Evolutionary conservation across 352 stramenopile species (phyloP), one percentile per base, ranked within the genome.

Genomic region (Phytophthora niederhauseri): DNA sequence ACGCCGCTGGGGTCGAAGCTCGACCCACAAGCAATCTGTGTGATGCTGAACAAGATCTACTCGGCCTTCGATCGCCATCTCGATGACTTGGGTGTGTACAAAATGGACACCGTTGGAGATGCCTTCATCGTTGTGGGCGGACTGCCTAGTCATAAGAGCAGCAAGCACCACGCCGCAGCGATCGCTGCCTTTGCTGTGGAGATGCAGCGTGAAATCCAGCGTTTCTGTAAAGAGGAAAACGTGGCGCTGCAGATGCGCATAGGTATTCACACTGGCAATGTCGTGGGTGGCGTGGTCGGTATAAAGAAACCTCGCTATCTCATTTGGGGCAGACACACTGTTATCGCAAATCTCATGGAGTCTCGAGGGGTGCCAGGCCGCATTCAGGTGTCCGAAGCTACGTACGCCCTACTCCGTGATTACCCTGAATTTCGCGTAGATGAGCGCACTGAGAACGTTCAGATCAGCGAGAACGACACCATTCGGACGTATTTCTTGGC

Each of bases 231-330:
- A 1, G 72, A 89, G 20, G 70, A 76, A 24, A 82, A 91, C 15
- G 85, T 93, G 7, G 67, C 76, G n/a, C 62, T 96, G 26, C 84
- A 94, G 55, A 95, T 96, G 89, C 86, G 87, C 1, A 95, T 95
- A 57, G 87, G 89, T 2, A 86, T 96, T 57, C 89, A 96, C 68
- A 95, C 84, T 1, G 87, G 89, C 30, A 90, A 90, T 54, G 84
- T 91, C 31, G 87, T 97, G 0, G 89, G 89, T 0, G 88, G 87
- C 6, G 85, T 97, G 15, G 88, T 97, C 14, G 89, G 89, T 5
- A 85, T 90, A 60, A 92, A 93, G 66, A 94, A 95, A 34, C 89
- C 87, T 20, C 83, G 89, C 19, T 97, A 97, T 58, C 83, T 95
- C 56, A 92, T 92, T 56, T 95, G 86, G 86, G 89, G 87, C 26